Conservation (phyloP, 2,329 filamentous ascomycete species). For the Fusarium nanum region DNA sequence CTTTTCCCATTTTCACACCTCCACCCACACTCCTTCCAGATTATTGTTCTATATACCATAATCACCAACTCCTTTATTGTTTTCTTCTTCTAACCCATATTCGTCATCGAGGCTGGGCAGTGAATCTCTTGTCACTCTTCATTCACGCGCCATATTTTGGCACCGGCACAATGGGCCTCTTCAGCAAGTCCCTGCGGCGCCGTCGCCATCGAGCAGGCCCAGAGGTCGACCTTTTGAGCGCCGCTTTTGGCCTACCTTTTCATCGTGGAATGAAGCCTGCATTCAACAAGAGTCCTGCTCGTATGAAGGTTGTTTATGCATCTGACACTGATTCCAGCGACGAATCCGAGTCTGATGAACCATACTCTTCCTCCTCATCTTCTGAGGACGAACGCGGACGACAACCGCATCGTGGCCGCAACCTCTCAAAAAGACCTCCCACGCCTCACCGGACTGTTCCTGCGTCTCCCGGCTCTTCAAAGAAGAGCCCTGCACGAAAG, state of each 20-base stretch:
- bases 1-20: background rate
- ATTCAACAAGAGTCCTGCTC: slow-evolving; percentile 7
- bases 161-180: slow-evolving; percentile 37
- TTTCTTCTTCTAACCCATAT: background rate
- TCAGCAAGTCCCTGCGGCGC: slow-evolving; percentile 26
- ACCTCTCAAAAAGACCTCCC: slow-evolving; percentile 5
- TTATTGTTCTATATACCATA: slow-evolving; percentile 12
- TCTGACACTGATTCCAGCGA: slow-evolving; percentile 14
- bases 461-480: slow-evolving; percentile 8
- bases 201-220: slow-evolving; percentile 29
- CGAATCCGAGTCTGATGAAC: slow-evolving; percentile 13
- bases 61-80: background rate
- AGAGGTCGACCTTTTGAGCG: slow-evolving; percentile 45
- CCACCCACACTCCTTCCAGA: slow-evolving; percentile 12
- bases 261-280: slow-evolving; percentile 18
- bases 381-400: slow-evolving; percentile 14
- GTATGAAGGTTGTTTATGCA: slow-evolving; percentile 15
- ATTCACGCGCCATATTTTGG: background rate
- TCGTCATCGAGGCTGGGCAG: background rate
- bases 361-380: slow-evolving; percentile 12
- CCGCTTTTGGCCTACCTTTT: slow-evolving; percentile 46
- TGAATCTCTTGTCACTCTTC: background rate
- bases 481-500: slow-evolving; percentile 9
- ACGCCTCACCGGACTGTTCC: background rate
- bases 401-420: background rate